Conservation (phyloP, 1,284 basidiomycete genomes). For the Puccinia brachypodii region DNA sequence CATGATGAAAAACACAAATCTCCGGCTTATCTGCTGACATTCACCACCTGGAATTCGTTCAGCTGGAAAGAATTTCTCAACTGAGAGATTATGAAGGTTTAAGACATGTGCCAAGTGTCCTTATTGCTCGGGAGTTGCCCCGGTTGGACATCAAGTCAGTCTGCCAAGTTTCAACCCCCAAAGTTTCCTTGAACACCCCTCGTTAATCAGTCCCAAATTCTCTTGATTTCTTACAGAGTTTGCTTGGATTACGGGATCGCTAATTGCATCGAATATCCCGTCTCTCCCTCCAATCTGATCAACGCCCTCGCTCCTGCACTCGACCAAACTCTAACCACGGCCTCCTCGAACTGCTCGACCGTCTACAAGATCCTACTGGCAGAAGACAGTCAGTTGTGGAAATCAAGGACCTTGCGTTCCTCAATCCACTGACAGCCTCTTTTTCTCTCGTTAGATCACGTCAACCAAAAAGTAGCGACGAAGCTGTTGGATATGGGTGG, state of each 20-base stretch:
- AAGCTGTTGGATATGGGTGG: slow-evolving; percentile 97
- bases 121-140: slow-evolving; percentile 70
- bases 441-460: slow-evolving; percentile 63
- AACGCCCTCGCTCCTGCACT: slow-evolving; percentile 91
- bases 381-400: slow-evolving; percentile 68
- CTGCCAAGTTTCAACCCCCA: background rate
- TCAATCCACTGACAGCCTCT: background rate
- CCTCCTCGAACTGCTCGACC: slow-evolving; percentile 74
- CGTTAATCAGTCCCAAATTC: background rate
- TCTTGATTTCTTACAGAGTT: slow-evolving; percentile 58
- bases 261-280: slow-evolving; percentile 86
- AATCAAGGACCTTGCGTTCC: background rate
- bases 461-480: slow-evolving; percentile 95
- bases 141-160: slow-evolving; percentile 55
- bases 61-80: slow-evolving; percentile 79
- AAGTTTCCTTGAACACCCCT: background rate
- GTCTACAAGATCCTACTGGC: slow-evolving; percentile 92
- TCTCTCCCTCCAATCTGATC: slow-evolving; percentile 81
- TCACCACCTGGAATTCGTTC: slow-evolving; percentile 65
- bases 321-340: slow-evolving; percentile 84
- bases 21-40: slow-evolving; percentile 64
- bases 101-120: slow-evolving; percentile 92
- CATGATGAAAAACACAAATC: slow-evolving; percentile 69
- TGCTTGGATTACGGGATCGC: slow-evolving; percentile 87
- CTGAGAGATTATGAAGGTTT: slow-evolving; percentile 90